Base-by-base conservation (phyloP, 2,329 filamentous ascomycete genomes). In the Setomelanomma holmii region DNA sequence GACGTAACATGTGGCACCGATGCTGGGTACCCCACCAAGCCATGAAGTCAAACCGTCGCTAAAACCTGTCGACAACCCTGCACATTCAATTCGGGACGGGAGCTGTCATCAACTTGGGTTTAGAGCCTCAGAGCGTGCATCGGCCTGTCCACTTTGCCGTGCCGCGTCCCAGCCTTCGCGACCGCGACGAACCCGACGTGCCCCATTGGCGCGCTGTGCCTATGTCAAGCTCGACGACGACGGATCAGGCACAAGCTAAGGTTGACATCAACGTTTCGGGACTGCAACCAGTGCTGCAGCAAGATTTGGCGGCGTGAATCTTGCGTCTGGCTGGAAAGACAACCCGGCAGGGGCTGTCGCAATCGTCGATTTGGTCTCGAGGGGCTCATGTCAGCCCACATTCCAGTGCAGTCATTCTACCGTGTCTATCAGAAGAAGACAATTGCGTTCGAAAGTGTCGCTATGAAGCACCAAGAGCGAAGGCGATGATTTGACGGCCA, bases 1-100 rank as follows among this genome's bases (percentile, higher is more conserved):
- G 72, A 75, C 69, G 72, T 69, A 74, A 73, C 57, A 36, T 10
- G 65, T 71, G 66, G 63, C 63, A 67, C 67, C 59, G 43, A 57
- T 53, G 53, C 46, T 51, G 43, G 45, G 41, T 41, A 30, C 61
- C 62, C 67, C 66, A 55, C 66, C 58, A 64, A 56, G 38, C 53
- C 42, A 52, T 50, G 50, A 49, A 50, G 48, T 49, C 46, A 53
- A 56, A 44, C 49, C 60, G 53, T 53, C 51, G 24, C 55, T 50
- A 66, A 70, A 72, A 72, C 69, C 60, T 70, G 70, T 60, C 60
- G 49, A 46, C 47, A 72, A 66, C 68, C 69, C 54, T 64, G 68
- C 53, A 49, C 39, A 40, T 45, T 53, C 48, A 44, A 47, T 48
- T 55, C 40, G 56, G 39, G 45, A 53, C 35, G 39, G 30, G 44